These are phyloP conservation scores for Yamadazyma friedrichii DNA, from an alignment of 1,139 yeast species.

Conservation along the genomic window DNA sequence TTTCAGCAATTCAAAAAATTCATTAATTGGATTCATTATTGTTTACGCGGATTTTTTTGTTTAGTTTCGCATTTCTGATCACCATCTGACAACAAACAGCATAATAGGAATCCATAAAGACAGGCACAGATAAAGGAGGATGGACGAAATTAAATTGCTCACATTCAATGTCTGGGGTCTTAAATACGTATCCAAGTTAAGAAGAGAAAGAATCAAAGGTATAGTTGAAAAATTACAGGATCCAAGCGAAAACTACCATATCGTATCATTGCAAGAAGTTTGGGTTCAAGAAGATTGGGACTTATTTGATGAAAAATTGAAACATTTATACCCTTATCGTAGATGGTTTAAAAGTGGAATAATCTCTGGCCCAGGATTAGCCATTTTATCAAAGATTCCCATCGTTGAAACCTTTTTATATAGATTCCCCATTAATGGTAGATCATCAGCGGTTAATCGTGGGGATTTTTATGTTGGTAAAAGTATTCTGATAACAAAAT, in stretches of 20 bases:
- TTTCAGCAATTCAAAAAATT: conserved; percentile 25
- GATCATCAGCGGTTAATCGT: conserved; percentile 88
- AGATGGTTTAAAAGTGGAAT: conserved; percentile 82
- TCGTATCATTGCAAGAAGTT: conserved; percentile 87
- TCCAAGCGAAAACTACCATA: conserved; percentile 60
- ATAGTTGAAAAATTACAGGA: conserved; percentile 67
- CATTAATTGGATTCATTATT: conserved; percentile 16
- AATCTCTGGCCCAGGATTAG: conserved; percentile 90
- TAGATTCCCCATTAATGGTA: conserved; percentile 87
- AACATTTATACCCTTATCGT: conserved; percentile 55
- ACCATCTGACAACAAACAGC: neutral
- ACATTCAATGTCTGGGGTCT: conserved; percentile 90
- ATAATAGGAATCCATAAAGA: no score
- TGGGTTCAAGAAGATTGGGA: conserved; percentile 90
- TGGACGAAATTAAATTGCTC: conserved; percentile 40
- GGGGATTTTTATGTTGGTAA: conserved; percentile 99
- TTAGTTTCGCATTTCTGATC: neutral
- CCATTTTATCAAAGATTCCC: conserved; percentile 79
- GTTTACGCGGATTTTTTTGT: neutral
- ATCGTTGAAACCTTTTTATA: conserved; percentile 75
- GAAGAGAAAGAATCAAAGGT: conserved; percentile 65
- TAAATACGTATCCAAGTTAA: conserved; percentile 69
- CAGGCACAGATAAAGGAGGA: neutral
- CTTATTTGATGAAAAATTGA: conserved; percentile 49
- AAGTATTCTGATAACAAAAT: conserved; percentile 72